A percentile compares a stretch with the other conserved stretches of the same genome.
Conservation (phyloP, 83 land plant species). For the Larix sibirica region DNA sequence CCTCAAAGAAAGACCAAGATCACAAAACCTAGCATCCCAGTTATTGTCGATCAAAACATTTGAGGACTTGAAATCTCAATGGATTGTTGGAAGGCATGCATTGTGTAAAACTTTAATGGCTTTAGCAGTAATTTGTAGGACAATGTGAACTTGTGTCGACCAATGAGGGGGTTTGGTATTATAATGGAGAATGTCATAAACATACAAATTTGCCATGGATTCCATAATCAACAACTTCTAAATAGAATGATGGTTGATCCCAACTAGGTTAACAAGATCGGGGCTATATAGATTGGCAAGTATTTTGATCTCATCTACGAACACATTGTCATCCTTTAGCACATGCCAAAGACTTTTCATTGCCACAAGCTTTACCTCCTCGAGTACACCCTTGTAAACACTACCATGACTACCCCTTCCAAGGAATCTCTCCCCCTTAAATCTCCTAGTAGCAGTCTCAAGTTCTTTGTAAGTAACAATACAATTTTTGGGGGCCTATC, state of each 20-base stretch:
- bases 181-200: slow-evolving; percentile 57
- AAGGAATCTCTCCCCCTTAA: slow-evolving; percentile 42
- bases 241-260: slow-evolving; percentile 41
- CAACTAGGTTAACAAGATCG: slow-evolving; percentile 69
- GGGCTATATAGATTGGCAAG: slow-evolving; percentile 56
- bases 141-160: slow-evolving; percentile 55
- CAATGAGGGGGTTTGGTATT: slow-evolving; percentile 45
- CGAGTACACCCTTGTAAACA: slow-evolving; percentile 54
- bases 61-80: slow-evolving; percentile 71
- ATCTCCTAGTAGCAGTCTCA: slow-evolving; percentile 53
- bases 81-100: slow-evolving; percentile 70
- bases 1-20: slow-evolving; percentile 75
- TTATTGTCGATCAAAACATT: slow-evolving; percentile 63
- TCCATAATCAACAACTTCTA: slow-evolving; percentile 62
- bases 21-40: slow-evolving; percentile 63
- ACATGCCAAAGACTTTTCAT: slow-evolving; percentile 34
- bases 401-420: slow-evolving; percentile 69
- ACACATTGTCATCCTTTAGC: no score
- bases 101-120: slow-evolving; percentile 61
- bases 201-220: slow-evolving; percentile 75
- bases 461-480: slow-evolving; percentile 48
- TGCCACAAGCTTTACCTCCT: slow-evolving; percentile 47
- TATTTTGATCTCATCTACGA: slow-evolving; percentile 62
- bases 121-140: slow-evolving; percentile 62
- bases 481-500: slow-evolving; percentile 5